Evolutionary conservation across 495 filamentous ascomycete genomes (phyloP), one percentile per base, ranked within the genome.

Genomic region (Cercophora newfieldiana): DNA sequence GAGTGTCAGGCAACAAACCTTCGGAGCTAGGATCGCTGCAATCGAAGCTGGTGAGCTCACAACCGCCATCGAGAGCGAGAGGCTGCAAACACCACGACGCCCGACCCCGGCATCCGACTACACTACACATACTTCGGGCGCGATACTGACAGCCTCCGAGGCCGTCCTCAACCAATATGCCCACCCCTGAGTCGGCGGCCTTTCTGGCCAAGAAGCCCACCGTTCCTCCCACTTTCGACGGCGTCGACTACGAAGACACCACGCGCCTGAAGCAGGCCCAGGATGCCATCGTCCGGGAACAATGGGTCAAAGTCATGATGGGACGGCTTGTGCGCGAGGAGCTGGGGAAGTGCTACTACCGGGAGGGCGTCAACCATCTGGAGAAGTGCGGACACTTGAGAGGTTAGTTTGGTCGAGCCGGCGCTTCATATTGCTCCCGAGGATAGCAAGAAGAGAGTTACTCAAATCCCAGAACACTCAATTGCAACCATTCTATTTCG

Each of bases 251-350:
- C 85, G 88, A 96, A 65, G 94, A 99, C 84, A 96, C 89, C 70
- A 84, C 85, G 74, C 87, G 89, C 68, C 80, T 98, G 59, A 97
- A 97, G 83, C 90, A 91, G 62, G 94, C 96, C 65, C 95, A 96
- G 71, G 95, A 99, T 72, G 89, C 94, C 33, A 89, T 99, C 53
- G 88, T 99, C 71, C 88, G 93, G 48, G 95, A 99, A 80, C 95
- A 99, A 81, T 99, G 96, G 96, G 93, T 99, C 28, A 88, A 87
- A 76, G 89, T 88, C 71, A 99, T 99, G 95, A 98, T 97, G 95
- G 91, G 92, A 21, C 83, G 95, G 65, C 81, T 99, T 59, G 91
- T 98, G 33, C 85, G 93, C 47, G 92, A 98, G 79, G 96, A 99
- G 82, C 77, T 99, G 80, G 88, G 91, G 71, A 97, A 96, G 83